Evolutionary conservation across 805 yeast species (phyloP), one percentile per base, ranked within the genome.

Genomic region (Wickerhamomyces sydowiorum): DNA sequence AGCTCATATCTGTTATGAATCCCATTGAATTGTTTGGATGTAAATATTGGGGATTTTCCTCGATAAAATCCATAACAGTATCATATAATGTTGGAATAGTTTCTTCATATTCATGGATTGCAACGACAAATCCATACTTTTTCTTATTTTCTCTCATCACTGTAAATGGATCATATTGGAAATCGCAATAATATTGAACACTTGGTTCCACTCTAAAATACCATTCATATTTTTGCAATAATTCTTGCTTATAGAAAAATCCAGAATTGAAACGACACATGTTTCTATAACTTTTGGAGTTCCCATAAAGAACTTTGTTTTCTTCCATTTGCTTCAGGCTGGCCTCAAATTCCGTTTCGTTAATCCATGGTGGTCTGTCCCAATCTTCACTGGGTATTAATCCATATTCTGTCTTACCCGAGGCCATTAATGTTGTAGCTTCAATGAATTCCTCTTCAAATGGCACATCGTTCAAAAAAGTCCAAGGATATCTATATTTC

Each of bases 201-300:
- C 82, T 88, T 0, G 99, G 99, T 61, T 91, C 99, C 12, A 91
- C 96, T 49, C 99, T 74, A 79, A 96, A 90, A 66, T 91, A 91
- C 72, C 82, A 93, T 47, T 88, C 91, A 65, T 86, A 93, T 27
- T 82, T 70, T 36, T 68, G 61, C 52, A 90, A 64, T 36, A 88
- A 59, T 43, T 79, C 78, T 56, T 89, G 95, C 57, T 85, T 76
- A 67, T 78, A 91, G 66, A 93, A 93, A 60, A 73, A 86, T 0
- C 98, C 97, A 3, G 95, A 83, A 59, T 93, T 91, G 67, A 84
- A 91, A 30, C 96, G 75, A 62, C 98, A 93, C 98, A 93, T 93
- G 62, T 91, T 90, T 58, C 97, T 76, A 56, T 85, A 85, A 1
- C 87, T 78, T 49, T 66, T 60, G 1, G 85, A 76, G 24, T 66